Conservation (phyloP, 345 rosid species). For the Conringia planisiliqua region DNA sequence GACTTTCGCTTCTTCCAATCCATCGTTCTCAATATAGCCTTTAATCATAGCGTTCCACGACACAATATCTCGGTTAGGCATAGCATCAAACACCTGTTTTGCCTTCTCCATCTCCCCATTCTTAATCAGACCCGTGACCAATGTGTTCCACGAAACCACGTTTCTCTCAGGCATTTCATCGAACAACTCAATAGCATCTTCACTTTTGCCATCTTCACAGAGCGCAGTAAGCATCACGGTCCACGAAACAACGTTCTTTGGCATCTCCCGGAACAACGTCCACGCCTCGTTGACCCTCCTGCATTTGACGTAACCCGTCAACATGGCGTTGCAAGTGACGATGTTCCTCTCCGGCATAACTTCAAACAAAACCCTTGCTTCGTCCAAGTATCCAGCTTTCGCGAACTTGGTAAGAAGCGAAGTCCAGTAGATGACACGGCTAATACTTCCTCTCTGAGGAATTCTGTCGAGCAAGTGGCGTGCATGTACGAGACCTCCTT, state of each 20-base stretch:
- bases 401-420: slow-evolving; percentile 49
- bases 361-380: slow-evolving; percentile 51
- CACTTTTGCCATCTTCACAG: slow-evolving; percentile 41
- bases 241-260: slow-evolving; percentile 63
- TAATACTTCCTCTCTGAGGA: slow-evolving; percentile 36
- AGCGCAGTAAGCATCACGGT: slow-evolving; percentile 54
- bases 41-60: slow-evolving; percentile 57
- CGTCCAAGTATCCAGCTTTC: slow-evolving; percentile 45
- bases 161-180: slow-evolving; percentile 63
- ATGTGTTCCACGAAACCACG: slow-evolving; percentile 61
- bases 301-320: slow-evolving; percentile 45
- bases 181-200: slow-evolving; percentile 48
- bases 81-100: slow-evolving; percentile 41
- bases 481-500: slow-evolving; percentile 37
- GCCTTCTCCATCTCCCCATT: slow-evolving; percentile 54
- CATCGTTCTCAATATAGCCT: slow-evolving; percentile 46
- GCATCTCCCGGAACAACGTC: slow-evolving; percentile 48
- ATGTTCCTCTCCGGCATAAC: slow-evolving; percentile 51
- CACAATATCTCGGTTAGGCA: slow-evolving; percentile 41
- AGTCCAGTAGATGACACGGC: slow-evolving; percentile 48
- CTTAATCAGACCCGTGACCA: slow-evolving; percentile 49
- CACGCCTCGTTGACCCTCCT: slow-evolving; percentile 46
- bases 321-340: slow-evolving; percentile 62
- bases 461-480: slow-evolving; percentile 53
- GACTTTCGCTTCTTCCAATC: slow-evolving; percentile 45